These are phyloP conservation scores for Diaporthe citrichinensis DNA, from an alignment of 2,329 filamentous ascomycete genomes.

Conservation along the genomic window DNA sequence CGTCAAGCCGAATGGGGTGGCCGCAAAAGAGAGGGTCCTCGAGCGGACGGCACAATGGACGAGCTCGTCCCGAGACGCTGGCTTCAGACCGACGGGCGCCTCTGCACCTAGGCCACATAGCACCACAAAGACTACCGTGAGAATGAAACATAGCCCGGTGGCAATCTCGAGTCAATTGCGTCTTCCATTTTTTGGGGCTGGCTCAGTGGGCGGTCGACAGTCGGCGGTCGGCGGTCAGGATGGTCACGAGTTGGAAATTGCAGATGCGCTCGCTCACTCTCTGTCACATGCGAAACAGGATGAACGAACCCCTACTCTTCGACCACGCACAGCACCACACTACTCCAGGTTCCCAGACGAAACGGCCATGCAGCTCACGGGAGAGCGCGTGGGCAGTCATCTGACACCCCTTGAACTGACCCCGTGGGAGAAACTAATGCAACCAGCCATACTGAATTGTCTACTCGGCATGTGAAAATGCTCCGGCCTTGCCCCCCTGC, in stretches of 20 bases:
- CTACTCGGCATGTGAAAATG: constrained; percentile 39
- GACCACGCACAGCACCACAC: background rate
- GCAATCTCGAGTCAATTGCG: constrained; percentile 34
- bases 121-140: background rate
- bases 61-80: constrained; percentile 27
- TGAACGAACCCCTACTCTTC: constrained; percentile 12
- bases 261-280: background rate
- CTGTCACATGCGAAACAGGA: constrained; percentile 40
- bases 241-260: constrained; percentile 31
- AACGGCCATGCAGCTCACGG: constrained; percentile 7
- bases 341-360: constrained; percentile 8
- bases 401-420: constrained; percentile 24
- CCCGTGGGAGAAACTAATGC: background rate
- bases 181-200: constrained; percentile 6
- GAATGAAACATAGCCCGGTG: constrained; percentile 17
- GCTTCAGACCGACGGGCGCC: constrained; percentile 10
- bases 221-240: background rate
- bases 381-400: constrained; percentile 18
- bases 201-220: background rate
- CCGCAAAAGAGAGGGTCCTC: constrained; percentile 5
- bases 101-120: background rate
- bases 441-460: background rate
- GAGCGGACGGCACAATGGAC: constrained; percentile 18
- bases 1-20: constrained; percentile 2
- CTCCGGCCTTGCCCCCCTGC: background rate